phyloP scores from a whole-genome alignment of 495 filamentous ascomycete genomes.

The Mytilinidion resinicola region DNA sequence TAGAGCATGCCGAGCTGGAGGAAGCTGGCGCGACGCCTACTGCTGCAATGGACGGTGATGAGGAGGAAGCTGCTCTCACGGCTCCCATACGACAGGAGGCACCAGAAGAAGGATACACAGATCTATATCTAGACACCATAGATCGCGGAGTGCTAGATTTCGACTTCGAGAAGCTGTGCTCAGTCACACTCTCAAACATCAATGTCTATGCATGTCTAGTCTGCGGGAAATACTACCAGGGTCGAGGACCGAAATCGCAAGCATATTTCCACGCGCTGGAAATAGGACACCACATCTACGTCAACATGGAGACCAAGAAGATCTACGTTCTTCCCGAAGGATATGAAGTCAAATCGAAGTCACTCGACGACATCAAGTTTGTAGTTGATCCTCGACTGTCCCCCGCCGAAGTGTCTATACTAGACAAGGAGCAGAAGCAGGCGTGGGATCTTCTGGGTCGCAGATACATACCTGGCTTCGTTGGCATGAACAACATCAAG shows the following conservation, averaged over 20 bases:
- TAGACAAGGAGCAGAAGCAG: slow-evolving; percentile 70
- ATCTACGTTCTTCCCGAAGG: slow-evolving; percentile 96
- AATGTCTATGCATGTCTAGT: slow-evolving; percentile 98
- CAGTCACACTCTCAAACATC: slow-evolving; percentile 90
- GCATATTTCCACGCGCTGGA: slow-evolving; percentile 98
- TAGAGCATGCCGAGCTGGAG: slow-evolving; percentile 40
- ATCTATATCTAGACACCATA: slow-evolving; percentile 97
- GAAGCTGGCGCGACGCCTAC: slow-evolving; percentile 38
- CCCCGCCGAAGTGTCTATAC: slow-evolving; percentile 65
- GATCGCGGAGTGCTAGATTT: slow-evolving; percentile 82
- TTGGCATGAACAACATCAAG: slow-evolving; percentile 99
- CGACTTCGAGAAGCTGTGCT: slow-evolving; percentile 98
- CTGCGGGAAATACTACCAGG: slow-evolving; percentile 96
- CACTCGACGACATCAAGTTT: slow-evolving; percentile 97
- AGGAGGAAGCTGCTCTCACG: slow-evolving; percentile 40
- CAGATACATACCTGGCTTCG: slow-evolving; percentile 84
- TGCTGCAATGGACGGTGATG: slow-evolving; percentile 37
- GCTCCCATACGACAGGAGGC: slow-evolving; percentile 54
- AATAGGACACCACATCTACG: slow-evolving; percentile 88
- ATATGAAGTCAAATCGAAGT: slow-evolving; percentile 93
- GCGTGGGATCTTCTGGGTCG: slow-evolving; percentile 74
- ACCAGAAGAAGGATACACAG: slow-evolving; percentile 82
- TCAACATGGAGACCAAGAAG: slow-evolving; percentile 93
- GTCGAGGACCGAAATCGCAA: slow-evolving; percentile 85
- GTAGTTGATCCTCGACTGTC: slow-evolving; percentile 88